Evolutionary conservation across 768 basidiomycete species (phyloP), one percentile per base, ranked within the genome.

Genomic region (Rhodocollybia butyracea): DNA sequence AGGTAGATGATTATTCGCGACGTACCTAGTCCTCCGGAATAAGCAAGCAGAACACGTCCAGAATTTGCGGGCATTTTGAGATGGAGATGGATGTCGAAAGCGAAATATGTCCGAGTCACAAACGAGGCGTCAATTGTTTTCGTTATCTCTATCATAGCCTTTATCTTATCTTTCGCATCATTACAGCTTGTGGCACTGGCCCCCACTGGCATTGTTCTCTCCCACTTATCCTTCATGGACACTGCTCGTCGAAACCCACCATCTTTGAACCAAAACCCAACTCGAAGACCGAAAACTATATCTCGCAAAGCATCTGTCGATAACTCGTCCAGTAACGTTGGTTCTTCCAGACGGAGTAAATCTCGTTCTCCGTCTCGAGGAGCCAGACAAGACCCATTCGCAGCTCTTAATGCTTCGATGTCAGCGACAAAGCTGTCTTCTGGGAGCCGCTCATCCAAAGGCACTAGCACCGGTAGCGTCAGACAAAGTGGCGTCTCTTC

Each of bases 21-120:
- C 91, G 62, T 57, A 96, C 95, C 95, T 48, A 98, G 84, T 64
- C 97, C 97, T 60, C 97, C 96, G 66, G 97, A 99, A 78, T 99
- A 99, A 21, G 96, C 96, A 60, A 99, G 81, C 54, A 99, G 80
- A 64, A 98, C 94, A 68, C 94, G 94, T 61, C 94, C 94, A 24
- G 72, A 60, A 66, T 80, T 80, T 43, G 75, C 63, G 57, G 82
- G 66, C 81, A 83, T 84, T 55, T 15, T 15, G 50, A 22, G 36
- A 38, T 12, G n/a, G 36, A n/a, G 19, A 19, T 12, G 12, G 24
- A 13, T 15, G 24, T 27, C 15, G 46, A 38, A 13, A 21, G 10
- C 12, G 31, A 24, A 8, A 22, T 27, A 7, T 27, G 29, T 27
- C 39, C 50, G 50, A 51, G 50, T 51, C 50, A 51, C 10, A 48